Evolutionary conservation across 2,329 filamentous ascomycete genomes (phyloP).

Genomic region (Penicillium oxalicum): DNA sequence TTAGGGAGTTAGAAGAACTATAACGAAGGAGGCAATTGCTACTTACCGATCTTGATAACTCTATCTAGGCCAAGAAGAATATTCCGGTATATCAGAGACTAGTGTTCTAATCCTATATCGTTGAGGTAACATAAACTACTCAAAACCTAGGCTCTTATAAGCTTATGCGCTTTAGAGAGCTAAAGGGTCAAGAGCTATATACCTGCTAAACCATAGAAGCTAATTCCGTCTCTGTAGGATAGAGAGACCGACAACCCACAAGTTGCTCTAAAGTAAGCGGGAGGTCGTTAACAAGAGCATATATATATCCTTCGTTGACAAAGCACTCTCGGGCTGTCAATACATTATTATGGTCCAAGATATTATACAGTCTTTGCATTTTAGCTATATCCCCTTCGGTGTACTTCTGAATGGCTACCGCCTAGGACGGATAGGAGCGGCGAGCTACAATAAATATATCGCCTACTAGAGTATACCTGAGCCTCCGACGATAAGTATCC

Average conservation of each 20-base stretch:
- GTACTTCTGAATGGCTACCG: constrained; percentile 10
- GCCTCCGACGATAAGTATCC: constrained; percentile 11
- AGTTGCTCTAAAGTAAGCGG: constrained; percentile 15
- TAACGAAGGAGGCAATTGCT: background rate
- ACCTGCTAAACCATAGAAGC: constrained; percentile 12
- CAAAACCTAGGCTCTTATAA: constrained; percentile 16
- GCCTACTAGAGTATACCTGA: constrained; percentile 10
- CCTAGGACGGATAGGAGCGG: constrained; percentile 2
- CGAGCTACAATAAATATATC: constrained; percentile 6
- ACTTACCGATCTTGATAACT: constrained; percentile 24
- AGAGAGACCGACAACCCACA: constrained; percentile 8
- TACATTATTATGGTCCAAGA: constrained; percentile 10
- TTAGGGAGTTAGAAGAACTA: constrained; percentile 3
- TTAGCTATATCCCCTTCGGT: background rate
- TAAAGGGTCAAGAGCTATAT: constrained; percentile 3
- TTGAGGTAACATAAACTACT: constrained; percentile 17
- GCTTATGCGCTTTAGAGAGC: background rate
- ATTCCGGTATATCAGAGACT: constrained; percentile 22
- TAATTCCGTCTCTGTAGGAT: constrained; percentile 14
- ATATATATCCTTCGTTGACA: constrained; percentile 4
- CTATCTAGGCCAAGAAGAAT: constrained; percentile 23
- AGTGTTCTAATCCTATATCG: constrained; percentile 15
- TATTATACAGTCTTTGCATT: constrained; percentile 1
- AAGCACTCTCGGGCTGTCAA: constrained; percentile 11
- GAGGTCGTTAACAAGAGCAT: constrained; percentile 11